phyloP scores from a whole-genome alignment of 805 yeast species.

The Jamesozyma hellenica region DNA sequence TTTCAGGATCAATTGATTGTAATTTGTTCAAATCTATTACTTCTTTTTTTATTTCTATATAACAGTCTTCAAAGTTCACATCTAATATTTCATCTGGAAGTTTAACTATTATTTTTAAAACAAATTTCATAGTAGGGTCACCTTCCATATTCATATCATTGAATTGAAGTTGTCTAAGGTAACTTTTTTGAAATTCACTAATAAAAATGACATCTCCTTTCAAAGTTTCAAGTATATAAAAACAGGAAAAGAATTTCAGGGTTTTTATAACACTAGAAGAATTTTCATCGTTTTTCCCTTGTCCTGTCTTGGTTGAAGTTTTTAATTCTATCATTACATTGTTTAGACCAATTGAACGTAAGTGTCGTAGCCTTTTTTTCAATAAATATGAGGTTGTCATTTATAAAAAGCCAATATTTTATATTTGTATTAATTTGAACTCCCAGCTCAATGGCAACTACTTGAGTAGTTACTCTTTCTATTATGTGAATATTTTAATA shows the following conservation, averaged over 20 bases:
- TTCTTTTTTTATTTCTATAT: slow-evolving; percentile 6
- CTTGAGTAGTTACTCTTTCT: neutral
- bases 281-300: neutral
- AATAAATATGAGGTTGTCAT: slow-evolving; percentile 4
- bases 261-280: neutral
- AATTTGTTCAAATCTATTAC: slow-evolving; percentile 14
- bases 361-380: slow-evolving; percentile 20
- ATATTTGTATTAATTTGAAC: too few relatives aligned
- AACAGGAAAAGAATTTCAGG: slow-evolving; percentile 13
- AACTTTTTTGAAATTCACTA: slow-evolving; percentile 21
- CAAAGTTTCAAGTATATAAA: slow-evolving; percentile 15
- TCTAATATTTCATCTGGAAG: slow-evolving; percentile 10
- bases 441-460: neutral
- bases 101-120: slow-evolving; percentile 14
- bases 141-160: slow-evolving; percentile 18
- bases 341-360: slow-evolving; percentile 16
- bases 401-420: too few relatives aligned
- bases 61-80: neutral
- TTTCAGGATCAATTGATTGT: slow-evolving; percentile 7
- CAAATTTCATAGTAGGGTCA: slow-evolving; percentile 9
- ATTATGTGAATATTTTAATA: too few relatives aligned
- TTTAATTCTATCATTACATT: slow-evolving; percentile 8
- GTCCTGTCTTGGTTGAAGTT: neutral
- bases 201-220: slow-evolving; percentile 15
- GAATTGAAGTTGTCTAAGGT: slow-evolving; percentile 12